phyloP scores from a whole-genome alignment of 192 early-diverging fungal genomes.

The Umbelopsis sp. region DNA sequence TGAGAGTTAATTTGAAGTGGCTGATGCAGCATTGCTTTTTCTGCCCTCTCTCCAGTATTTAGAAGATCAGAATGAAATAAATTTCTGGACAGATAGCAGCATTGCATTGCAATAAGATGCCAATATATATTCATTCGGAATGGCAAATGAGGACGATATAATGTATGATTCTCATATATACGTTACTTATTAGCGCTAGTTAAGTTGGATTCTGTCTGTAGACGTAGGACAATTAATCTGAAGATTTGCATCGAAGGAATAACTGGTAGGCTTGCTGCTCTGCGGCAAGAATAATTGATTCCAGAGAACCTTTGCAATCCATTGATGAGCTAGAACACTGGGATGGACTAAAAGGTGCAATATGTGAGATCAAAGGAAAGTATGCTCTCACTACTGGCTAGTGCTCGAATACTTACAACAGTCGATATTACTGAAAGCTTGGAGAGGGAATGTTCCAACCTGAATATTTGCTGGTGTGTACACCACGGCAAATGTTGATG shows the following conservation, averaged over 20 bases:
- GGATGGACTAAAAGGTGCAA: slow-evolving; percentile 15
- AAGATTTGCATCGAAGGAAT: slow-evolving; percentile 14
- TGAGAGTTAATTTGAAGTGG: too few relatives aligned
- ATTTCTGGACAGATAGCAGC: too few relatives aligned
- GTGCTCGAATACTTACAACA: not conserved
- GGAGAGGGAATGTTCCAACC: slow-evolving; percentile 15
- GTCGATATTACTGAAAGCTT: slow-evolving; percentile 27
- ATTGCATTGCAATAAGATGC: too few relatives aligned
- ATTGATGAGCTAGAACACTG: slow-evolving; percentile 25
- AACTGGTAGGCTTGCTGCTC: not conserved
- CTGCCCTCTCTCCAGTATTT: too few relatives aligned
- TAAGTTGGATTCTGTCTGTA: slow-evolving; percentile 10
- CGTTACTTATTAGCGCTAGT: too few relatives aligned
- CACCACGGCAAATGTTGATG: slow-evolving; percentile 23
- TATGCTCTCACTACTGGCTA: too few relatives aligned
- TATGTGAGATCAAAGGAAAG: too few relatives aligned
- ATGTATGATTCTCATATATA: too few relatives aligned
- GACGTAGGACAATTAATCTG: slow-evolving; percentile 22
- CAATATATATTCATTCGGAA: too few relatives aligned
- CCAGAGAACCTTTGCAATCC: slow-evolving; percentile 32
- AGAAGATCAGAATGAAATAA: too few relatives aligned
- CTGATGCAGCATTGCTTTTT: too few relatives aligned
- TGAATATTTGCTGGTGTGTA: slow-evolving; percentile 22
- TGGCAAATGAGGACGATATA: too few relatives aligned
- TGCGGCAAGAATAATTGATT: slow-evolving; percentile 23